Evolutionary conservation across 2,329 filamentous ascomycete genomes (phyloP), one percentile per base, ranked within the genome.

Genomic region (Leptographium wingfieldii): DNA sequence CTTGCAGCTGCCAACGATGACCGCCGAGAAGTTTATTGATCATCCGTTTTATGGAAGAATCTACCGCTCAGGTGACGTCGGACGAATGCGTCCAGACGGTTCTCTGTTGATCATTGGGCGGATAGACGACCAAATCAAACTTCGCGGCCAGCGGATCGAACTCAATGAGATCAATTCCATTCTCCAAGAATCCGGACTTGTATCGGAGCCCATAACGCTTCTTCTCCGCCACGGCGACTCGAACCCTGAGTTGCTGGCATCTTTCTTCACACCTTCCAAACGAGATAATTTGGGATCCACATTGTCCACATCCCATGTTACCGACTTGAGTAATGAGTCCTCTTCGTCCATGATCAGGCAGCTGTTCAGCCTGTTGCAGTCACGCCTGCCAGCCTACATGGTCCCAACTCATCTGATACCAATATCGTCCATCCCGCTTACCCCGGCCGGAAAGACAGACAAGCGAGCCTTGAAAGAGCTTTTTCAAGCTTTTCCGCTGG

Each of bases 31-130:
- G 65, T 89, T 95, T 61, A 76, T 92, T 55, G 64, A 82, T 0
- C 87, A 95, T 67, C 78, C 84, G 0, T 62, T 69, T 0, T 87
- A 83, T 68, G 91, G 91, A 1, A 81, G 84, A 1, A 72, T 96
- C 0, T 96, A 95, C 68, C 82, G 88, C 14, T 91, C 87, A 40
- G 91, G 92, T 0, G 91, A 96, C 67, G 78, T 90, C 66, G 92
- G 90, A 0, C 80, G 90, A 25, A 81, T 96, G 73, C 80, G 96
- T 10, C 77, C 84, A 0, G 87, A 95, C 67, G 87, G 88, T 0
- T 87, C 85, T 0, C 76, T 96, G 9, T 71, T 88, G 3, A 88
- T 94, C 49, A 72, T 83, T 11, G 88, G 89, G 19, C 80, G 90
- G 46, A 76, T 86, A 27, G 90, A 95, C 65, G 87, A 87, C 62